These are phyloP conservation scores for Globisporangium mamillatum DNA, from an alignment of 352 stramenopile genomes.

Conservation along the genomic window DNA sequence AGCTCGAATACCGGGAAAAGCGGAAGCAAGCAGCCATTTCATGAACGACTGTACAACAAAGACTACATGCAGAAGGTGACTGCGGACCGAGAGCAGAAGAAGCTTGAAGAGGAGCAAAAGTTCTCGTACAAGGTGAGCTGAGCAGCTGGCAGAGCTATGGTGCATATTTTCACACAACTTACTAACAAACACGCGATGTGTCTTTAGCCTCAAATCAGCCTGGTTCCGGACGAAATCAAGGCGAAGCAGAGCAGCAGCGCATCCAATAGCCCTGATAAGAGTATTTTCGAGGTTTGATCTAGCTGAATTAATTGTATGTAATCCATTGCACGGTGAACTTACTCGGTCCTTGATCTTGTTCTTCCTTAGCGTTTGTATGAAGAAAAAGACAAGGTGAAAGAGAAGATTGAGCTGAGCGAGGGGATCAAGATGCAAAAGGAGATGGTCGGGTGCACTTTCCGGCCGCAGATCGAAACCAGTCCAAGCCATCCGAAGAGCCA, in stretches of 20 bases:
- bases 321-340: slow-evolving; percentile 21
- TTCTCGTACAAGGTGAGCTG: slow-evolving; percentile 73
- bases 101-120: slow-evolving; percentile 64
- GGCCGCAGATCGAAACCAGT: slow-evolving; percentile 55
- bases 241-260: slow-evolving; percentile 57
- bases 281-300: slow-evolving; percentile 70
- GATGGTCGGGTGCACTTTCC: slow-evolving; percentile 80
- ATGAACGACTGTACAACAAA: slow-evolving; percentile 77
- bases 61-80: slow-evolving; percentile 66
- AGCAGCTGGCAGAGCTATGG: slow-evolving; percentile 4
- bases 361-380: slow-evolving; percentile 68
- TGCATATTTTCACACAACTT: slow-evolving; percentile 4
- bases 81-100: slow-evolving; percentile 66
- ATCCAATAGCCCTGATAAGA: slow-evolving; percentile 53
- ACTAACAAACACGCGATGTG: slow-evolving; percentile 8
- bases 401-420: slow-evolving; percentile 72
- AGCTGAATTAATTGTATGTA: slow-evolving; percentile 9
- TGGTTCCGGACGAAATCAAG: slow-evolving; percentile 53
- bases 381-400: slow-evolving; percentile 74
- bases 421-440: slow-evolving; percentile 71
- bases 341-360: slow-evolving; percentile 17
- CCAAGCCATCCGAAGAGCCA: slow-evolving; percentile 28
- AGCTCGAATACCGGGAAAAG: slow-evolving; percentile 17
- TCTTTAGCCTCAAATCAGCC: slow-evolving; percentile 52
- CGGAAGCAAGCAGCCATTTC: slow-evolving; percentile 55